Conservation (phyloP, 768 basidiomycete genomes). For the Pisolithus sp. region DNA sequence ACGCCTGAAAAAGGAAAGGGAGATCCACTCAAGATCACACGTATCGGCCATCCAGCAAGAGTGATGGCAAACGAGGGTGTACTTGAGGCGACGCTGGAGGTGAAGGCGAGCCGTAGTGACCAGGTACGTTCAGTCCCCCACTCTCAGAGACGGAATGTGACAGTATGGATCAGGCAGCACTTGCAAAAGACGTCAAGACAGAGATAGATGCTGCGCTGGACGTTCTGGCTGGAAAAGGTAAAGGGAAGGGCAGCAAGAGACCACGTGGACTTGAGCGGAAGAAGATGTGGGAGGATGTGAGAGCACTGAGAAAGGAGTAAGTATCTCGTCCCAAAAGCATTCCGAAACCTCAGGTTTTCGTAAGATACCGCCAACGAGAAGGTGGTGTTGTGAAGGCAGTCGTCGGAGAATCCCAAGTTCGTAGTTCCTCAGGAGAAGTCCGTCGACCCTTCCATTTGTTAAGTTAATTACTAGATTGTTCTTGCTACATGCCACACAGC, state of each 20-base stretch:
- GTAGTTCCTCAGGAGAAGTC: neutral
- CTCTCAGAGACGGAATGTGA: neutral
- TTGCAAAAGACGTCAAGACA: slow-evolving; percentile 83
- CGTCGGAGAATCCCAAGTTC: slow-evolving; percentile 69
- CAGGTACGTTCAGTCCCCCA: slow-evolving; percentile 35
- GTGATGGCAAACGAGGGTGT: slow-evolving; percentile 70
- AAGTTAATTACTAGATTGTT: slow-evolving; percentile 53
- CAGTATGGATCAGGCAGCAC: slow-evolving; percentile 50
- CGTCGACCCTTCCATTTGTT: neutral
- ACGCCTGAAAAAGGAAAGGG: slow-evolving; percentile 40
- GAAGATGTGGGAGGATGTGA: slow-evolving; percentile 84
- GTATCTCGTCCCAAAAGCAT: slow-evolving; percentile 16
- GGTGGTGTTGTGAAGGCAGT: slow-evolving; percentile 78
- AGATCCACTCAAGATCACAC: slow-evolving; percentile 52
- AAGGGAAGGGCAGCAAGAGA: slow-evolving; percentile 64
- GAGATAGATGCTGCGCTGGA: slow-evolving; percentile 72
- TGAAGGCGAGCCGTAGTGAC: slow-evolving; percentile 67
- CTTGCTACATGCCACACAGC: slow-evolving; percentile 93
- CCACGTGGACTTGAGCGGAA: slow-evolving; percentile 68
- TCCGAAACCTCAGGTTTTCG: neutral
- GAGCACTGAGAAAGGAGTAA: slow-evolving; percentile 85
- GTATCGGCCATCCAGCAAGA: slow-evolving; percentile 95
- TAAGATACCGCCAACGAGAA: slow-evolving; percentile 84
- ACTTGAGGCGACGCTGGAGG: slow-evolving; percentile 64
- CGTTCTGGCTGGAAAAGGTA: slow-evolving; percentile 66